Evolutionary conservation across 2,329 filamentous ascomycete genomes (phyloP).

Genomic region (Clarireedia homoeocarpa): DNA sequence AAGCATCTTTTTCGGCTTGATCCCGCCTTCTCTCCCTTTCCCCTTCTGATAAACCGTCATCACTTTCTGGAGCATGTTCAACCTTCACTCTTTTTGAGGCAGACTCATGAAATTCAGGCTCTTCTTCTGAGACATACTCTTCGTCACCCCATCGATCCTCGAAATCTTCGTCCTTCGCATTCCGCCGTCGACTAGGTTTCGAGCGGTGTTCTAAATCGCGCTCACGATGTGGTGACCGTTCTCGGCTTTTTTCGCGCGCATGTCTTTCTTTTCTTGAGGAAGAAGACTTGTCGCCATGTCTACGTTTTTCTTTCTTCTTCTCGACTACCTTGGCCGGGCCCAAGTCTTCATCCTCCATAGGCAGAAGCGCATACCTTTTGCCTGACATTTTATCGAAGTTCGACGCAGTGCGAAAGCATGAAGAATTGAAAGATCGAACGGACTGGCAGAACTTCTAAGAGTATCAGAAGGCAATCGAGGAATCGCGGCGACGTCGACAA

Average conservation of each 20-base stretch:
- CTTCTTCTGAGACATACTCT: conserved; percentile 46
- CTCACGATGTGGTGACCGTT: conserved; percentile 32
- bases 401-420: neutral
- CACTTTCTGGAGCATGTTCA: conserved; percentile 43
- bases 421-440: neutral
- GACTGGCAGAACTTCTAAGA: no score
- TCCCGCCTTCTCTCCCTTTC: conserved; percentile 57
- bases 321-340: conserved; percentile 44
- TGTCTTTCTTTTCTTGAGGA: conserved; percentile 30
- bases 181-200: conserved; percentile 43
- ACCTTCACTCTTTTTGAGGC: conserved; percentile 64
- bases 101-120: conserved; percentile 58
- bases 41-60: conserved; percentile 51
- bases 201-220: conserved; percentile 34
- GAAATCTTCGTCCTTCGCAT: conserved; percentile 50
- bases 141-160: conserved; percentile 81
- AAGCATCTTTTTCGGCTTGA: conserved; percentile 68
- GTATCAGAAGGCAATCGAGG: no score
- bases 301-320: conserved; percentile 37
- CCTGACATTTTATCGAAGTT: conserved; percentile 28
- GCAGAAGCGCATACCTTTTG: conserved; percentile 59
- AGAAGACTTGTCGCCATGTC: conserved; percentile 31
- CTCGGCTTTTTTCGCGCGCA: conserved; percentile 28
- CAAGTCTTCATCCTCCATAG: conserved; percentile 59
- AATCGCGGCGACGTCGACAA: no score